Base-by-base conservation (phyloP, 345 rosid species). In the Pistacia atlantica region DNA sequence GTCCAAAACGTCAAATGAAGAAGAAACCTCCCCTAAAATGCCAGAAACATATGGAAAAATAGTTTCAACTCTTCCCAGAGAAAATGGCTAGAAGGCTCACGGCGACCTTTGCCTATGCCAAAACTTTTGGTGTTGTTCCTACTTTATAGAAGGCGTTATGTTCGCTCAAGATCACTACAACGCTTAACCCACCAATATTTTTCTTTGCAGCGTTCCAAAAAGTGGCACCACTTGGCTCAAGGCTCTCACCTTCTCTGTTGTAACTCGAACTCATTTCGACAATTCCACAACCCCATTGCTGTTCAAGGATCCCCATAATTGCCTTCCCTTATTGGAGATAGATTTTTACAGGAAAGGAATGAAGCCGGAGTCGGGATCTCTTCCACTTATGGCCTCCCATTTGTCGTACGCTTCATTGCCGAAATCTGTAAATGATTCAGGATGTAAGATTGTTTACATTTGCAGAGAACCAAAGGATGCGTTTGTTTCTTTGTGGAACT, bases 391-490 rank as follows among this genome's bases (percentile, higher is more conserved):
- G 25, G 25, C 25, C 25, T 25, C 25, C 25, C 25, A 25, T 25
- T 25, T 25, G 25, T 25, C 25, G 25, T 25, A 25, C 25, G 25
- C 25, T 25, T 25, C 25, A 25, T 25, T 25, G 25, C 25, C 25
- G 25, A 49, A 46, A 6, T 58, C 68, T 11, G 33, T 74, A 2
- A 35, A 0, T 0, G 49, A 74, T 10, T 48, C 51, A 0, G 77
- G 61, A 31, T 48, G 61, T 16, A 74, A 63, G 13, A 51, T 74
- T 62, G 77, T 74, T 31, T 62, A 63, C 35, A 49, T 74, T 33
- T 63, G 68, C 45, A 61, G 76, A 58, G 69, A 73, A 4, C 68
- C 68, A 14, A 73, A 73, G 60, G 76, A 73, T 63, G 31, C 60
- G 1, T 45, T 73, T 49, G 69, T 49, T 16, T 73, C 76, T 3